phyloP scores from a whole-genome alignment of 495 filamentous ascomycete genomes.

The Daldinia concentrica region DNA sequence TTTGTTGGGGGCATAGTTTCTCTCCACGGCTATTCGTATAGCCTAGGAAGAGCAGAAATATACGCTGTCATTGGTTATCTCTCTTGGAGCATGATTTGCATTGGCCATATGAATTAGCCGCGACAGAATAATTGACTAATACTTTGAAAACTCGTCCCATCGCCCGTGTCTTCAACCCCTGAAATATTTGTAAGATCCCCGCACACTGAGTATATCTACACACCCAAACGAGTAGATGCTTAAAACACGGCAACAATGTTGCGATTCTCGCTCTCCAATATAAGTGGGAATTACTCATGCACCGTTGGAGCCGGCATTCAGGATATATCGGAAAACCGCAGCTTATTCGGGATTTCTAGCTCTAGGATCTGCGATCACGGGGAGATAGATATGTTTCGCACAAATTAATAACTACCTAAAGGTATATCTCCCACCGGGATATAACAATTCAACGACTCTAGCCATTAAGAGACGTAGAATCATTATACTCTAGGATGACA shows the following conservation, averaged over 20 bases:
- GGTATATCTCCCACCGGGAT: slow-evolving; percentile 11
- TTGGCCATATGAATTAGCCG: slow-evolving; percentile 36
- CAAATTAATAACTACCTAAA: slow-evolving; percentile 18
- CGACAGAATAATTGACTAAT: slow-evolving; percentile 34
- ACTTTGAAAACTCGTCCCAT: slow-evolving; percentile 17
- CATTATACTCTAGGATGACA: not conserved
- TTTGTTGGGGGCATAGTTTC: slow-evolving; percentile 15
- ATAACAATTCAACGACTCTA: not conserved
- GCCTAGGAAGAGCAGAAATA: slow-evolving; percentile 38
- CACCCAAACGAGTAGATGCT: not conserved
- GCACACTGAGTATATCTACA: slow-evolving; percentile 4
- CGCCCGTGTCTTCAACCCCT: slow-evolving; percentile 4
- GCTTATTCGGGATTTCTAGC: slow-evolving; percentile 11
- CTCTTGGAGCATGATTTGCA: slow-evolving; percentile 6
- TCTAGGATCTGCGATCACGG: slow-evolving; percentile 9
- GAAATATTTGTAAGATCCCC: slow-evolving; percentile 17
- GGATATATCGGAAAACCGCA: not conserved
- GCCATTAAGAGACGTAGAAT: not conserved
- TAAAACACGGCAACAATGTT: not conserved
- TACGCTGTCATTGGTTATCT: slow-evolving; percentile 17
- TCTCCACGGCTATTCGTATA: slow-evolving; percentile 37
- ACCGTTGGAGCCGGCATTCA: slow-evolving; percentile 7
- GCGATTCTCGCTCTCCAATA: slow-evolving; percentile 12
- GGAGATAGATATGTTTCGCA: slow-evolving; percentile 14
- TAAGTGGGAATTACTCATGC: slow-evolving; percentile 8